Base-by-base conservation (phyloP, 305 asterid genomes). In the Rubia peregrina region DNA sequence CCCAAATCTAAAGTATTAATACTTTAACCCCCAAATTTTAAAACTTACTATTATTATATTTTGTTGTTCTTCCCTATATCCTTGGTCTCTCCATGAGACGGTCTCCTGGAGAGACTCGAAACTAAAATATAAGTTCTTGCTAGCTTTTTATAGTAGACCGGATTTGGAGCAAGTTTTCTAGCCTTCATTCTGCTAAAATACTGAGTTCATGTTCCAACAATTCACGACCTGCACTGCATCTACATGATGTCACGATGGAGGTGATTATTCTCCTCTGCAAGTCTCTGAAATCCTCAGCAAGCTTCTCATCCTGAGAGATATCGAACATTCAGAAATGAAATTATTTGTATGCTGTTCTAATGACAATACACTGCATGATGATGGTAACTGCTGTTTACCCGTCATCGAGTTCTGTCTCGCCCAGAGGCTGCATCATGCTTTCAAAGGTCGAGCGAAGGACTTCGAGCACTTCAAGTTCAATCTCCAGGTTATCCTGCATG, bases 231-330 rank as follows among this genome's bases (percentile, higher is more conserved):
- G 81, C 75, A 69, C 80, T 63, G 44, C n/a, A n/a, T n/a, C n/a
- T n/a, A n/a, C 97, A 92, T 8, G 97, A 88, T 16, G 80, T 68
- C 74, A 84, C 48, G 73, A 92, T 83, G 49, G 96, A 92, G 46
- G 87, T 73, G 14, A 90, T 64, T 17, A 88, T 92, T 88, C 80
- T 86, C 78, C 84, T 80, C 59, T 92, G 97, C 79, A 82, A 75
- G 68, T 67, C 82, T 67, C 85, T 90, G 80, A 82, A 87, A 71
- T 85, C 86, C 75, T 73, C n/a, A 10, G 95, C 96, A 76, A 86
- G 93, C 86, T 86, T 87, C 61, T 83, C 92, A 53, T 90, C 98
- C 97, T 90, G 79, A 67, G 65, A 64, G 53, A 9, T 59, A 66
- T 74, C 19, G 55, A 30, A 46, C 42, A 38, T 70, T 72, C 62